Conservation (phyloP, 192 early-diverging fungal genomes). For the Cetraspora pellucida region DNA sequence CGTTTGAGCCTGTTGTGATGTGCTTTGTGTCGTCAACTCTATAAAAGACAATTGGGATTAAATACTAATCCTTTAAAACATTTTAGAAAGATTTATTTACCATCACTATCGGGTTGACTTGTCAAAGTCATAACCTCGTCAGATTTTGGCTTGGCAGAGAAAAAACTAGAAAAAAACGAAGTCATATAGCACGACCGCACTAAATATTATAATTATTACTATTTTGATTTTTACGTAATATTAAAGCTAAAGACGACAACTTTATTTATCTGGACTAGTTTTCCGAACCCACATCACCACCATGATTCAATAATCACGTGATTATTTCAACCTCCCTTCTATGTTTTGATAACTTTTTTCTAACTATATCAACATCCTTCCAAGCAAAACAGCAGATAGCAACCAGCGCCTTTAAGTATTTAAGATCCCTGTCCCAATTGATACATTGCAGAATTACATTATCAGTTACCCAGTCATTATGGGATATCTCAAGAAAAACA, state of each 20-base stretch:
- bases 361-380: background rate
- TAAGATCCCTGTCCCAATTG: conserved; percentile 31
- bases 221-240: no score
- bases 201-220: no score
- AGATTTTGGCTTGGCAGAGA: conserved; percentile 6
- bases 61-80: background rate
- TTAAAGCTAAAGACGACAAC: no score
- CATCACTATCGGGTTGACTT: background rate
- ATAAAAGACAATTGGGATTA: no score
- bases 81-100: background rate
- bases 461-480: conserved; percentile 27
- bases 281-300: no score
- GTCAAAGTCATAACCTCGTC: conserved; percentile 2
- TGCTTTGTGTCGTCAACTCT: no score
- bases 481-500: conserved; percentile 24
- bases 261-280: no score
- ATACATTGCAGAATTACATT: conserved; percentile 20
- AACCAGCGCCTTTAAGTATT: conserved; percentile 13
- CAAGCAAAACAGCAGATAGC: background rate
- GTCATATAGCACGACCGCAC: background rate
- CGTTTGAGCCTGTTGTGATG: no score
- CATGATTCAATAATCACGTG: no score
- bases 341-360: background rate
- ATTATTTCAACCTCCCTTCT: conserved; percentile 4
- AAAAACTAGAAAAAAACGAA: background rate